Evolutionary conservation across 148 eudicot species (phyloP), one percentile per base, ranked within the genome.

Genomic region (Camellia granthamiana): DNA sequence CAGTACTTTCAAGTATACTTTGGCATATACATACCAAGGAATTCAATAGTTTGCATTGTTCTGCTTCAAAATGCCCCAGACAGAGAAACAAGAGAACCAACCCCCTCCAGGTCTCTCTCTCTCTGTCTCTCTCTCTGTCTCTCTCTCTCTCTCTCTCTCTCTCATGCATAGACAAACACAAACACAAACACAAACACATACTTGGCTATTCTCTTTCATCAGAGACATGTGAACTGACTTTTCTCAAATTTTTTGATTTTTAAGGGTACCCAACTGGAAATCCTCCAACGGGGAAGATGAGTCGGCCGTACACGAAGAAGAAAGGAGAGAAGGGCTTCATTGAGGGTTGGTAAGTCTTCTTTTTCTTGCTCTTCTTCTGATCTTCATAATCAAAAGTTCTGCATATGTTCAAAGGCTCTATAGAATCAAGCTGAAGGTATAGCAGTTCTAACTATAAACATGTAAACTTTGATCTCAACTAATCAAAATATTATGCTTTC

Each of bases 241-340:
- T 56, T 60, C 16, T 43, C 23, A 15, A 51, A 1, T 68, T 78
- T 42, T 14, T 49, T 82, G 58, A 55, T 55, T 76, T 6, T 76
- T 6, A 66, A 88, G 97, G 93, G 4, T 92, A 93, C 79, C 97
- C 97, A 75, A 85, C 89, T 60, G 81, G 80, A 42, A 81, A 75
- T 51, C 79, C 94, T 18, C 85, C 85, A 56, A 13, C 72, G 21
- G 84, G 72, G 69, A 81, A 71, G 65, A 84, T 64, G 83, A 84
- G 81, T 77, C 74, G 87, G 47, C 64, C 79, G 13, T 0, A 49
- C 49, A 51, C 82, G 38, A 86, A 86, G 81, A 84, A 86, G 75
- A 90, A 86, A 79, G 94, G 94, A 47, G 94, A 93, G 0, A 91
- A 86, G 78, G 94, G 97, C 52, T 91, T 89, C 88, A 70, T 91